A percentile compares a stretch with the other conserved stretches of the same genome.
Evolutionary conservation across 2,329 filamentous ascomycete genomes (phyloP).

Genomic region (Cryphonectria parasitica): DNA sequence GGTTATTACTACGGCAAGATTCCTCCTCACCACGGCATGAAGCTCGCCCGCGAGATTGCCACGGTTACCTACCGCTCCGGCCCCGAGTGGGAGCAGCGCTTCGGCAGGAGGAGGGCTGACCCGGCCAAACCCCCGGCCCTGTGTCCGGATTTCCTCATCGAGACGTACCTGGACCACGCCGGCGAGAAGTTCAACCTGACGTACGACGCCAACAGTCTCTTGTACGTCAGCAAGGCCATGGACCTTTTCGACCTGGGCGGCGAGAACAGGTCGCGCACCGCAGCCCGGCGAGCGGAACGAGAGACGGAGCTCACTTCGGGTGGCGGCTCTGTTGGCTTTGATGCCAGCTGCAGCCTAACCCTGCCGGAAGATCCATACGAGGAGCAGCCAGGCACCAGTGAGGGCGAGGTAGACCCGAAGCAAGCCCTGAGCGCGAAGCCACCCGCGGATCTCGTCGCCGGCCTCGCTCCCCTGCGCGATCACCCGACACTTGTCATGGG

Average conservation of each 20-base stretch:
- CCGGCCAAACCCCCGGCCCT: conserved; percentile 83
- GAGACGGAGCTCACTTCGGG: conserved; percentile 59
- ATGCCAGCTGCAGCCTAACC: conserved; percentile 74
- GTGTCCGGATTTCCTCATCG: conserved; percentile 97
- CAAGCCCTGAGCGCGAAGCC: conserved; percentile 53
- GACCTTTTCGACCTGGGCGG: conserved; percentile 91
- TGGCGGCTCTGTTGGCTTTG: conserved; percentile 43
- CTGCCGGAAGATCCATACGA: conserved; percentile 84
- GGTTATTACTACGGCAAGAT: conserved; percentile 91
- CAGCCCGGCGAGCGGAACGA: conserved; percentile 64
- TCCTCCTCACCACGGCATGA: conserved; percentile 95
- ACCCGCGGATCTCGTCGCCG: conserved; percentile 78
- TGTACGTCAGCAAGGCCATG: conserved; percentile 99
- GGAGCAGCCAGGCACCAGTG: conserved; percentile 66
- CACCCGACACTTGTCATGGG: conserved; percentile 89
- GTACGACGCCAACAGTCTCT: conserved; percentile 91
- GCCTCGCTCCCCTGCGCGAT: conserved; percentile 71
- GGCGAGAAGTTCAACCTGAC: conserved; percentile 98
- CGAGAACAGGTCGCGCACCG: conserved; percentile 67
- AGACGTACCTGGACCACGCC: conserved; percentile 97
- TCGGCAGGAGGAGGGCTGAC: conserved; percentile 86
- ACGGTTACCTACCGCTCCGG: conserved; percentile 97
- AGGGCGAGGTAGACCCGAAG: conserved; percentile 38
- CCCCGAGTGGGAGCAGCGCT: conserved; percentile 96
- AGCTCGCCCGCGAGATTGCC: conserved; percentile 94